phyloP scores from a whole-genome alignment of 768 basidiomycete species.

The Rubroboletus pulcherrimus region DNA sequence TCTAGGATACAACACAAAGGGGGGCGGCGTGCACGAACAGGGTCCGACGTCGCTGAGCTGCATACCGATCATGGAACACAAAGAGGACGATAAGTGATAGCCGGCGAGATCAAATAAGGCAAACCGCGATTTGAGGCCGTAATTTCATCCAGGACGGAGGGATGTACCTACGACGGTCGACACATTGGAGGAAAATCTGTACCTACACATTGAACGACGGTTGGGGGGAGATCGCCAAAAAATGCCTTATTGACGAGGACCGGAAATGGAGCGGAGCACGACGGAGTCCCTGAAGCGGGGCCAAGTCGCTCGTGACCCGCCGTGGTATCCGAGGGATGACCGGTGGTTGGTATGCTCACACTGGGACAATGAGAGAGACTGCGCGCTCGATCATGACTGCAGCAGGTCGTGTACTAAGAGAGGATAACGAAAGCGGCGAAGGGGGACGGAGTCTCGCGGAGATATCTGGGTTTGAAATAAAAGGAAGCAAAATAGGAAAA shows the following conservation, averaged over 20 bases:
- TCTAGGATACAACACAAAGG: slow-evolving; percentile 11
- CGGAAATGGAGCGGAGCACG: slow-evolving; percentile 22
- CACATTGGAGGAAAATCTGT: slow-evolving; percentile 4
- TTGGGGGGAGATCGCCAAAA: slow-evolving; percentile 22
- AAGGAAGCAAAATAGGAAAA: slow-evolving; percentile 14
- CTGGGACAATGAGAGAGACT: not conserved
- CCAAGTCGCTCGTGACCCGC: slow-evolving; percentile 17
- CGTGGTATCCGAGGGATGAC: slow-evolving; percentile 19
- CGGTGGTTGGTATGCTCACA: not conserved
- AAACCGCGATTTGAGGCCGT: not conserved
- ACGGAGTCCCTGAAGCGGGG: slow-evolving; percentile 24
- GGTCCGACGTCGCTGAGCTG: not conserved
- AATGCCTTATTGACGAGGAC: slow-evolving; percentile 19
- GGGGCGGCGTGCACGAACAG: not conserved
- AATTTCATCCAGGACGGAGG: slow-evolving; percentile 4
- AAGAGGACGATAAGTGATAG: slow-evolving; percentile 3
- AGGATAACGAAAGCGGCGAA: slow-evolving; percentile 3
- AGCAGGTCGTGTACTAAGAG: not conserved
- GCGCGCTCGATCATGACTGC: not conserved
- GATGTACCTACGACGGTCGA: not conserved
- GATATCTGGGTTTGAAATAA: slow-evolving; percentile 24
- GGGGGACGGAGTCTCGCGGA: slow-evolving; percentile 23
- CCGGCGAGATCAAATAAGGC: slow-evolving; percentile 20
- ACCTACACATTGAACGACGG: not conserved
- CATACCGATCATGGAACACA: not conserved